Evolutionary conservation across 768 basidiomycete species (phyloP).

Genomic region (Suillus ampliporus): DNA sequence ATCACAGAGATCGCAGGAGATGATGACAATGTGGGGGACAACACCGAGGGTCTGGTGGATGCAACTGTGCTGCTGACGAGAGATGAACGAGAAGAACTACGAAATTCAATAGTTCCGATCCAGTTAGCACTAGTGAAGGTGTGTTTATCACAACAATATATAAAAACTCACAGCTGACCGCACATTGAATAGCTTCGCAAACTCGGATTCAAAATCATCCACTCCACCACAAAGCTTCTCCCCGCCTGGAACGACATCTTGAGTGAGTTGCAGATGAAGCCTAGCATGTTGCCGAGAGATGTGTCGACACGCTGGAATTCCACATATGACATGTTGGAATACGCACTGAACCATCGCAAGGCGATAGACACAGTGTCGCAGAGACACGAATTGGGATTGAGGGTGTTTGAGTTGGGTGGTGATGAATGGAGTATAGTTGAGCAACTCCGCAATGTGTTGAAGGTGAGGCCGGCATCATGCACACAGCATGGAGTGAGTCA

Average conservation of each 20-base stretch:
- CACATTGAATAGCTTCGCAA: conserved; percentile 22
- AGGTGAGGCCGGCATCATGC: conserved; percentile 16
- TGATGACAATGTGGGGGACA: neutral
- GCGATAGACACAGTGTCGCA: conserved; percentile 28
- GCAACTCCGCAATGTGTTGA: conserved; percentile 26
- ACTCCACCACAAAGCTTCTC: conserved; percentile 29
- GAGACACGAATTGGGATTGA: conserved; percentile 16
- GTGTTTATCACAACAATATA: neutral
- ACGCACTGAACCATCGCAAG: conserved; percentile 23
- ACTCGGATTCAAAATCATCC: conserved; percentile 21
- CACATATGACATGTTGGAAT: conserved; percentile 27
- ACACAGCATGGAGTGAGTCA: no score
- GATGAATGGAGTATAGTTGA: conserved; percentile 29
- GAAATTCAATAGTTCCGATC: neutral
- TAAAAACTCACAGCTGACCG: conserved; percentile 9
- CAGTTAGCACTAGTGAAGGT: neutral
- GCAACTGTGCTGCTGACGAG: conserved; percentile 14
- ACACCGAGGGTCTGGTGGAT: conserved; percentile 23
- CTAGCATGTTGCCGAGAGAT: no score
- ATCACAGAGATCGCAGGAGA: neutral
- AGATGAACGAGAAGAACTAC: conserved; percentile 6
- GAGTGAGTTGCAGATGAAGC: no score
- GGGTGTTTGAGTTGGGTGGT: conserved; percentile 16
- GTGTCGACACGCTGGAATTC: conserved; percentile 25
- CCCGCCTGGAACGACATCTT: conserved; percentile 33